These are phyloP conservation scores for Coemansia pectinata DNA, from an alignment of 192 early-diverging fungal species.

Conservation along the genomic window DNA sequence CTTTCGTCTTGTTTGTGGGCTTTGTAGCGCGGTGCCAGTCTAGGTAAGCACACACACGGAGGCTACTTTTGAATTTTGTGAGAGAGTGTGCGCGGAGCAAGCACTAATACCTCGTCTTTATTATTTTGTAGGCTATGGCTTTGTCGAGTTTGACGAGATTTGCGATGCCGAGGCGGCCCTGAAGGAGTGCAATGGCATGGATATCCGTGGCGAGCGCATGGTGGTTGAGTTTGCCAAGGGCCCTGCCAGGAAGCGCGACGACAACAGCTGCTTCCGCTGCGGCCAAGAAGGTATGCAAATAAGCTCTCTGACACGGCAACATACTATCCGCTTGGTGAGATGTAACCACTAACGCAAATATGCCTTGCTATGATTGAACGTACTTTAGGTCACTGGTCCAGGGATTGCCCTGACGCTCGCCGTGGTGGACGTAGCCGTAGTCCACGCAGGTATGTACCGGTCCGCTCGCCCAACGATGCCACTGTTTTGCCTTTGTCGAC, in stretches of 20 bases:
- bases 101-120: background rate
- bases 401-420: conserved; percentile 35
- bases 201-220: conserved; percentile 34
- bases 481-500: conserved; percentile 2
- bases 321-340: background rate
- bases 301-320: background rate
- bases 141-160: conserved; percentile 30
- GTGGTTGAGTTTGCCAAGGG: conserved; percentile 47
- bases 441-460: conserved; percentile 44
- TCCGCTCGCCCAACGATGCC: background rate
- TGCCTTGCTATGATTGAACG: background rate
- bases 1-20: background rate
- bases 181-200: conserved; percentile 34
- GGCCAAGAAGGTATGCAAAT: conserved; percentile 37
- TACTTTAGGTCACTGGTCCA: conserved; percentile 50
- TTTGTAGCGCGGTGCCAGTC: conserved; percentile 33
- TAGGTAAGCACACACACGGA: conserved; percentile 13
- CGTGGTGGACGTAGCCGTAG: conserved; percentile 29
- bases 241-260: conserved; percentile 30
- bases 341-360: background rate
- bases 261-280: conserved; percentile 50
- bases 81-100: background rate
- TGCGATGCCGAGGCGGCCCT: conserved; percentile 20
- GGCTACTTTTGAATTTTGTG: background rate
- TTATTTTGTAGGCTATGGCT: conserved; percentile 33